Evolutionary conservation across 179 eudicot genomes (phyloP).

Genomic region (Corrigiola litoralis): DNA sequence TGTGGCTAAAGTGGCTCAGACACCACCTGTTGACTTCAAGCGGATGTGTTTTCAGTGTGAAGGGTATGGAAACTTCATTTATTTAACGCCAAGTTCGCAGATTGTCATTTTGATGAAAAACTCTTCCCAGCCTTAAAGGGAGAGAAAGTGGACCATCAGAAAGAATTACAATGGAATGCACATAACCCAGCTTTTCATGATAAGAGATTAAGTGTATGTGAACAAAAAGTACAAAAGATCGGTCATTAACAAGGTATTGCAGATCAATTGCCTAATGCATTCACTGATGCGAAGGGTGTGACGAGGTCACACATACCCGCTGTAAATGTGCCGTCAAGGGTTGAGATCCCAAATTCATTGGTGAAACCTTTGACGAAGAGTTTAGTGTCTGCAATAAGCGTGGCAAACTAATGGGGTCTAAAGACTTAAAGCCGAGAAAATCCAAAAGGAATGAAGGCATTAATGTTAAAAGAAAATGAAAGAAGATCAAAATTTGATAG

Average conservation of each 20-base stretch:
- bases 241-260: neutral
- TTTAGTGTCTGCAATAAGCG: neutral
- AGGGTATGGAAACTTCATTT: no score
- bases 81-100: neutral
- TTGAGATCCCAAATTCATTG: neutral
- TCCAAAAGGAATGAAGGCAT: no score
- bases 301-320: neutral
- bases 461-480: no score
- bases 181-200: neutral
- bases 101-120: neutral
- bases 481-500: no score
- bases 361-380: no score
- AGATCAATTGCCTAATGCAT: neutral
- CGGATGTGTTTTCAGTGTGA: no score
- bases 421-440: no score
- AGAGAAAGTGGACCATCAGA: neutral
- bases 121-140: neutral
- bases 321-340: neutral
- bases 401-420: neutral
- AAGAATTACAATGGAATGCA: neutral
- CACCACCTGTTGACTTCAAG: no score
- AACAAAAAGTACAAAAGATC: neutral
- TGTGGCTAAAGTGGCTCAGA: no score
- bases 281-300: neutral
- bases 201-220: neutral